A percentile compares a stretch with the other conserved stretches of the same genome.
These are phyloP conservation scores for Amorphotheca resinae DNA, from an alignment of 495 filamentous ascomycete genomes.

Conservation along the genomic window DNA sequence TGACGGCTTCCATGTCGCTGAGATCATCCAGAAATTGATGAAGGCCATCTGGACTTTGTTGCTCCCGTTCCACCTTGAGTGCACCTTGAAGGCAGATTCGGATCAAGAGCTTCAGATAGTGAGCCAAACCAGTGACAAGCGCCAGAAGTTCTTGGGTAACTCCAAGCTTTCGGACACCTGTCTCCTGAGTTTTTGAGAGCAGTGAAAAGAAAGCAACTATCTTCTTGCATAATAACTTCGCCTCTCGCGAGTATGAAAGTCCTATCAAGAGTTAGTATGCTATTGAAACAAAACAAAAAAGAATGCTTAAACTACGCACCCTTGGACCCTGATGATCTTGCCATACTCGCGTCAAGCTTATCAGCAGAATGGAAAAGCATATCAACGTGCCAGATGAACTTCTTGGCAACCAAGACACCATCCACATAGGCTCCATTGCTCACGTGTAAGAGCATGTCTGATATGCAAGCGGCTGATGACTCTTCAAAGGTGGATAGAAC, in stretches of 20 bases:
- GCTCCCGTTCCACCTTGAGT: conserved; percentile 80
- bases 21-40: conserved; percentile 72
- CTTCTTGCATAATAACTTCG: conserved; percentile 97
- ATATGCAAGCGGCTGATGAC: conserved; percentile 94
- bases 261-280: conserved; percentile 36
- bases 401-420: conserved; percentile 89
- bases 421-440: conserved; percentile 96
- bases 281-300: not conserved
- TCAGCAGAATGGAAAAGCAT: conserved; percentile 85
- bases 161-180: conserved; percentile 72
- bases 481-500: conserved; percentile 95
- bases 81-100: conserved; percentile 92
- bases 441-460: conserved; percentile 97
- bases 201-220: conserved; percentile 96
- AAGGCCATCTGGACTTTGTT: conserved; percentile 57
- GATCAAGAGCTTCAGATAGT: conserved; percentile 97
- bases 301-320: conserved; percentile 37
- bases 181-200: conserved; percentile 86
- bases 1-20: conserved; percentile 55
- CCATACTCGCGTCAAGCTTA: conserved; percentile 62
- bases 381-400: conserved; percentile 93
- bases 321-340: conserved; percentile 50
- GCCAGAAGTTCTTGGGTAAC: conserved; percentile 95
- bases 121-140: conserved; percentile 89
- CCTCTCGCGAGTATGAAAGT: conserved; percentile 82